Conservation (phyloP, 192 early-diverging fungal genomes). For the Coemansia brasiliensis region DNA sequence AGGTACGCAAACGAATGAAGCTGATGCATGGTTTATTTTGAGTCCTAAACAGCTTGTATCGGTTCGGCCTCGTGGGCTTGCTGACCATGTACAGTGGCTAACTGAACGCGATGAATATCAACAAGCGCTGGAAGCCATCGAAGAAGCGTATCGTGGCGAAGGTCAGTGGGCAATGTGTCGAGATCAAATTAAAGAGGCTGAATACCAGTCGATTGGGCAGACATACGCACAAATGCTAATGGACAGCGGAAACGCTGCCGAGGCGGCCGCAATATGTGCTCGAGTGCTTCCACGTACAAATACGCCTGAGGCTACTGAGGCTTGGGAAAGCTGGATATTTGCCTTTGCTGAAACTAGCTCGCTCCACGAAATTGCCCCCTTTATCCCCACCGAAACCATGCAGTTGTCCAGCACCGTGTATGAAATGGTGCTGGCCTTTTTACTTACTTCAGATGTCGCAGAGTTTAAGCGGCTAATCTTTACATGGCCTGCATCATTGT, state of each 20-base stretch:
- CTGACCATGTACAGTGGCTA: conserved; percentile 94
- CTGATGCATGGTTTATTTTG: conserved; percentile 88
- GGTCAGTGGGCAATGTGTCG: conserved; percentile 53
- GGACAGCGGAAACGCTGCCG: conserved; percentile 63
- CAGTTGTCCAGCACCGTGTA: conserved; percentile 78
- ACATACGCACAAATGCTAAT: conserved; percentile 78
- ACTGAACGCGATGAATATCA: conserved; percentile 76
- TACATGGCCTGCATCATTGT: conserved; percentile 79
- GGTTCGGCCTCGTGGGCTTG: conserved; percentile 82
- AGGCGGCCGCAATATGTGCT: conserved; percentile 71
- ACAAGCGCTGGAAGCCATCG: conserved; percentile 71
- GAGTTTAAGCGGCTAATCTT: conserved; percentile 64
- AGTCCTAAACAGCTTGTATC: conserved; percentile 93
- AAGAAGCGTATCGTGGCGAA: conserved; percentile 58
- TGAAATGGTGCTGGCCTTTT: conserved; percentile 76
- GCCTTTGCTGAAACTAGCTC: conserved; percentile 79
- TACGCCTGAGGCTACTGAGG: conserved; percentile 13
- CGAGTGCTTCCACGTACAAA: conserved; percentile 66
- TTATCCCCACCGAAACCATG: conserved; percentile 76
- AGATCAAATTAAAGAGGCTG: conserved; percentile 55
- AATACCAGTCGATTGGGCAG: conserved; percentile 77
- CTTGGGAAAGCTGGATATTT: conserved; percentile 92
- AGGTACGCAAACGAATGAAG: conserved; percentile 20
- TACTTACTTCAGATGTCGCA: conserved; percentile 39
- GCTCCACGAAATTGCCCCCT: conserved; percentile 69